Evolutionary conservation across 352 stramenopile species (phyloP).

Genomic region (Globisporangium perplexum): DNA sequence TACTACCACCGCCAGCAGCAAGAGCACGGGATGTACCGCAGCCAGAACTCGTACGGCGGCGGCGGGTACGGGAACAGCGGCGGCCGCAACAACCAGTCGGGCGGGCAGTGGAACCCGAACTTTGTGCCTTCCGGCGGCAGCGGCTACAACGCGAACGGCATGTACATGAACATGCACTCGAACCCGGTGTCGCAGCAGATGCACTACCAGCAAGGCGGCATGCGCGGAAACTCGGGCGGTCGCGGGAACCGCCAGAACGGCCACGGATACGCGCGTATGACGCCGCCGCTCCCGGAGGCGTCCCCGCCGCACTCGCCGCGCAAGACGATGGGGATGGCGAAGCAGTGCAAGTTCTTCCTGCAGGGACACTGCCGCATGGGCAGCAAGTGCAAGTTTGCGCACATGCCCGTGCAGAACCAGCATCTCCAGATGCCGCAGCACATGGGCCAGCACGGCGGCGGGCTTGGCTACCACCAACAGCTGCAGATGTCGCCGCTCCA

Average conservation of each 20-base stretch:
- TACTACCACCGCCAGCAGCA: conserved; percentile 29
- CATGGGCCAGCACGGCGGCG: not conserved
- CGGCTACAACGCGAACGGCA: conserved; percentile 18
- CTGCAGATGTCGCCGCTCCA: conserved; percentile 12
- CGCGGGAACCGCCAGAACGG: conserved; percentile 14
- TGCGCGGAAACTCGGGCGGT: conserved; percentile 20
- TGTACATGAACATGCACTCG: conserved; percentile 41
- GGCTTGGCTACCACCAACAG: conserved; percentile 2
- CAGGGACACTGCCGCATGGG: conserved; percentile 84
- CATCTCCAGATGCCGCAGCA: conserved; percentile 17
- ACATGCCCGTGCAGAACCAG: conserved; percentile 40
- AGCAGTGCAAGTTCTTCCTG: conserved; percentile 83
- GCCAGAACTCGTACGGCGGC: conserved; percentile 6
- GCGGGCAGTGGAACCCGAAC: conserved; percentile 31
- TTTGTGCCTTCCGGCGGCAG: conserved; percentile 11
- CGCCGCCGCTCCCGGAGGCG: conserved; percentile 42
- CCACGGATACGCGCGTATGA: conserved; percentile 43
- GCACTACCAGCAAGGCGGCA: conserved; percentile 32
- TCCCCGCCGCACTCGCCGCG: conserved; percentile 60
- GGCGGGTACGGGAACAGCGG: not conserved
- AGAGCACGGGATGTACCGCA: conserved; percentile 22
- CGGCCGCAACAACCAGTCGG: conserved; percentile 7
- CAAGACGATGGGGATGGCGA: conserved; percentile 42
- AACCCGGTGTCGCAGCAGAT: conserved; percentile 30
- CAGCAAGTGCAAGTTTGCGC: conserved; percentile 82